These are phyloP conservation scores for Fonsecaea multimorphosa DNA, from an alignment of 2,329 filamentous ascomycete species.

Conservation along the genomic window DNA sequence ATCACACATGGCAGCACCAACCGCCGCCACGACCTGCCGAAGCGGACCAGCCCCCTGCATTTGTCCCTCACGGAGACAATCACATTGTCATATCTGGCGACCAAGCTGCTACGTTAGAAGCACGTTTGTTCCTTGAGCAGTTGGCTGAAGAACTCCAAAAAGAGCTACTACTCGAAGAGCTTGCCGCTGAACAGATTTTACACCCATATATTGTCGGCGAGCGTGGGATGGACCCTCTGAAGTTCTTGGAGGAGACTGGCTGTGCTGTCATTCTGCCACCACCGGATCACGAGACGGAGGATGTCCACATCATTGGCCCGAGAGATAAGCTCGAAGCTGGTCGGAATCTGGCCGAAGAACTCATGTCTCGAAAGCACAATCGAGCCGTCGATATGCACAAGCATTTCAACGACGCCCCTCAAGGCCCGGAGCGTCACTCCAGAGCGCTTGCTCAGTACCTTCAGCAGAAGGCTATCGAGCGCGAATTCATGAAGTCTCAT, in stretches of 20 bases:
- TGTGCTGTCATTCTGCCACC: slow-evolving; percentile 85
- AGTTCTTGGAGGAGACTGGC: slow-evolving; percentile 89
- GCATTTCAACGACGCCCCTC: slow-evolving; percentile 75
- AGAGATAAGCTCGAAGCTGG: slow-evolving; percentile 74
- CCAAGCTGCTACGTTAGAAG: slow-evolving; percentile 78
- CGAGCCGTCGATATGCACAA: slow-evolving; percentile 81
- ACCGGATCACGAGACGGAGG: slow-evolving; percentile 76
- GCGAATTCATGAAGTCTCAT: slow-evolving; percentile 79
- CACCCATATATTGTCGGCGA: slow-evolving; percentile 96
- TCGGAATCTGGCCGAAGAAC: slow-evolving; percentile 82
- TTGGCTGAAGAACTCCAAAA: slow-evolving; percentile 76
- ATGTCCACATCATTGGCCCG: slow-evolving; percentile 83
- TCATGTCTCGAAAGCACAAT: slow-evolving; percentile 86
- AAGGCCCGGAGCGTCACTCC: slow-evolving; percentile 77
- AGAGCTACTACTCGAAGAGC: slow-evolving; percentile 76
- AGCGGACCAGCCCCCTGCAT: slow-evolving; percentile 70
- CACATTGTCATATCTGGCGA: slow-evolving; percentile 89
- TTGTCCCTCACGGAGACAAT: slow-evolving; percentile 73
- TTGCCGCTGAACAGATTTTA: slow-evolving; percentile 81
- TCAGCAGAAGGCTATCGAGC: slow-evolving; percentile 78
- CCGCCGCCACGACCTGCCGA: slow-evolving; percentile 68
- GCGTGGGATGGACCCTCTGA: slow-evolving; percentile 75
- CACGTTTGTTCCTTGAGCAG: slow-evolving; percentile 79
- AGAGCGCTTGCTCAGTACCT: slow-evolving; percentile 88
- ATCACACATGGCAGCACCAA: slow-evolving; percentile 73